Evolutionary conservation across 202 grass and related monocot species (phyloP).

Genomic region (Brachypodium distachyon): DNA sequence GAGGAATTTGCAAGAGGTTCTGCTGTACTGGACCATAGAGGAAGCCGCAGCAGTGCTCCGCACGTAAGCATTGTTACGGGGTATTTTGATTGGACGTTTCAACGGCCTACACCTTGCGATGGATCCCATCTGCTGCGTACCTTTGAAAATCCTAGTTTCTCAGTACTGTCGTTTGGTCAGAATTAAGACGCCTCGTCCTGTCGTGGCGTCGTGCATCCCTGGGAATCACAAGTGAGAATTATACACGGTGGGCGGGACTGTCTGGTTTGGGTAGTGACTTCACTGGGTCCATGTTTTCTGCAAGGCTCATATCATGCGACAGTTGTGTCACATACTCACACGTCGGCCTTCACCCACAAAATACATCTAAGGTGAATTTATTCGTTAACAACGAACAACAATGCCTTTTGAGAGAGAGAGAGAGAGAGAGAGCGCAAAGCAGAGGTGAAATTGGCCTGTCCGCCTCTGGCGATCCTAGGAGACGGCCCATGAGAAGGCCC

Average conservation of each 20-base stretch:
- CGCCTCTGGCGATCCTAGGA: too few relatives aligned
- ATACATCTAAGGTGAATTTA: too few relatives aligned
- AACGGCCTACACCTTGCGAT: neutral
- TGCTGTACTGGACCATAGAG: neutral
- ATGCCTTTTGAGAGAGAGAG: too few relatives aligned
- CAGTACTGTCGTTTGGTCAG: neutral
- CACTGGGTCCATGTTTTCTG: neutral
- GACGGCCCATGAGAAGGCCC: neutral
- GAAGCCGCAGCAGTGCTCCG: neutral
- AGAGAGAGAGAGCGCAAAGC: too few relatives aligned
- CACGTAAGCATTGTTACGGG: constrained; percentile 1
- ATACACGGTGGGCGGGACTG: neutral
- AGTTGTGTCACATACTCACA: too few relatives aligned
- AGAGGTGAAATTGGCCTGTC: too few relatives aligned
- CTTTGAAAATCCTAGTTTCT: neutral
- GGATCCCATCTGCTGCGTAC: neutral
- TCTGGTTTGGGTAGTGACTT: neutral
- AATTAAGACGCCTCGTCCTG: neutral
- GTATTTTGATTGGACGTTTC: neutral
- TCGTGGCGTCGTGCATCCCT: too few relatives aligned
- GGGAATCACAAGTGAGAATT: neutral
- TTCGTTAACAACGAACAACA: too few relatives aligned
- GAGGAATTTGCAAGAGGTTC: neutral
- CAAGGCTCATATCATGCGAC: too few relatives aligned
- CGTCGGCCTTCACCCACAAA: too few relatives aligned